A percentile compares a stretch with the other conserved stretches of the same genome.
phyloP scores from a whole-genome alignment of 805 yeast species.

The Saccharomycopsis vini region DNA sequence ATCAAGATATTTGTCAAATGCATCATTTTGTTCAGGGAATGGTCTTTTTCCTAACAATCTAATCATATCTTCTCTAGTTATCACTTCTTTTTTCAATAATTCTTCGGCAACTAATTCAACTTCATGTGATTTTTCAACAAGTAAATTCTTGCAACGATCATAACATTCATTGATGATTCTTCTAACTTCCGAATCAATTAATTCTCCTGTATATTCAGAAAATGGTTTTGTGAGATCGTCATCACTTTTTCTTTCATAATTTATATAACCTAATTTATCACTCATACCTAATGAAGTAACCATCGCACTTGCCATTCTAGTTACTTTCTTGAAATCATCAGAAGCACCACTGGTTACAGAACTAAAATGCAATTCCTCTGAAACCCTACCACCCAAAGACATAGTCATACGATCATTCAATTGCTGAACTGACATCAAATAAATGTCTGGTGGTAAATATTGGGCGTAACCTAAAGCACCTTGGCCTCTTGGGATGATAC shows the following conservation, averaged over 20 bases:
- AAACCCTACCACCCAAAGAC: slow-evolving; percentile 88
- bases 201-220: slow-evolving; percentile 75
- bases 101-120: slow-evolving; percentile 85
- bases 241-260: slow-evolving; percentile 58
- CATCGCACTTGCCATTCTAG: slow-evolving; percentile 84
- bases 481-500: slow-evolving; percentile 89
- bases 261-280: slow-evolving; percentile 61
- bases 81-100: slow-evolving; percentile 75
- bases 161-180: slow-evolving; percentile 72
- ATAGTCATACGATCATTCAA: slow-evolving; percentile 81
- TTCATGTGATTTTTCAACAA: slow-evolving; percentile 61
- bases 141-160: slow-evolving; percentile 54
- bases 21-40: slow-evolving; percentile 83
- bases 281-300: slow-evolving; percentile 86
- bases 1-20: slow-evolving; percentile 68
- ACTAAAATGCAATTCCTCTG: slow-evolving; percentile 81
- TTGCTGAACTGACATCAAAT: slow-evolving; percentile 67
- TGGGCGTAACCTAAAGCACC: slow-evolving; percentile 97
- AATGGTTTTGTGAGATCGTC: slow-evolving; percentile 74
- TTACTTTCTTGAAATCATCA: slow-evolving; percentile 87
- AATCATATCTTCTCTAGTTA: slow-evolving; percentile 92
- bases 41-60: slow-evolving; percentile 84
- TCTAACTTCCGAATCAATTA: slow-evolving; percentile 77
- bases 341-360: slow-evolving; percentile 88
- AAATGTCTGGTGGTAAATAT: slow-evolving; percentile 83